Percentiles rank a stretch among this genome's conserved stretches.
Conservation (phyloP, 148 eudicot genomes). For the Rhododendron ferrugineum region DNA sequence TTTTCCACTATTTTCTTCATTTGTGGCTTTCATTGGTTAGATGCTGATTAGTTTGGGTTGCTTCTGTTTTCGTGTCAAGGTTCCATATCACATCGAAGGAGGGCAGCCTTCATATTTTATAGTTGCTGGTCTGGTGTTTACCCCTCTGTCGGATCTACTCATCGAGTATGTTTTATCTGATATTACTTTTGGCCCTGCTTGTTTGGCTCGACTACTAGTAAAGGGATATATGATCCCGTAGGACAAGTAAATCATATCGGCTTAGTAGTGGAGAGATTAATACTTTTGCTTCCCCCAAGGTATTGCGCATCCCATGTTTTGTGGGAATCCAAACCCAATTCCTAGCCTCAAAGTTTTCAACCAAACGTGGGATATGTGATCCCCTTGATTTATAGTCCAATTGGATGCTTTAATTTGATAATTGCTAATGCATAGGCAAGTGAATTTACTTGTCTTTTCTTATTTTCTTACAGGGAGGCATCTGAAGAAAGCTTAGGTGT, state of each 20-base stretch:
- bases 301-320: neutral
- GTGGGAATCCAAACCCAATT: neutral
- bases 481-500: constrained; percentile 94
- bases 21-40: neutral
- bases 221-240: neutral
- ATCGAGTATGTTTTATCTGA: constrained; percentile 56
- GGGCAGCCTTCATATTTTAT: constrained; percentile 90
- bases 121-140: constrained; percentile 94
- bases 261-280: neutral
- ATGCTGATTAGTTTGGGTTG: constrained; percentile 3
- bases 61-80: constrained; percentile 34
- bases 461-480: constrained; percentile 57
- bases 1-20: neutral
- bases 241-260: neutral
- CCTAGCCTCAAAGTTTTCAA: neutral
- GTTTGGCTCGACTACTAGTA: neutral
- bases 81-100: constrained; percentile 89
- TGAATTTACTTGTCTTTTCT: constrained; percentile 9
- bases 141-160: constrained; percentile 91
- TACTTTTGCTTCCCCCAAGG: neutral
- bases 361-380: neutral
- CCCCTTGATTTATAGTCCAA: neutral
- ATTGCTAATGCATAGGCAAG: constrained; percentile 1
- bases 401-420: neutral
- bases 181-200: neutral